Conservation (phyloP, 352 stramenopile species). For the Phytopythium aichiense region DNA sequence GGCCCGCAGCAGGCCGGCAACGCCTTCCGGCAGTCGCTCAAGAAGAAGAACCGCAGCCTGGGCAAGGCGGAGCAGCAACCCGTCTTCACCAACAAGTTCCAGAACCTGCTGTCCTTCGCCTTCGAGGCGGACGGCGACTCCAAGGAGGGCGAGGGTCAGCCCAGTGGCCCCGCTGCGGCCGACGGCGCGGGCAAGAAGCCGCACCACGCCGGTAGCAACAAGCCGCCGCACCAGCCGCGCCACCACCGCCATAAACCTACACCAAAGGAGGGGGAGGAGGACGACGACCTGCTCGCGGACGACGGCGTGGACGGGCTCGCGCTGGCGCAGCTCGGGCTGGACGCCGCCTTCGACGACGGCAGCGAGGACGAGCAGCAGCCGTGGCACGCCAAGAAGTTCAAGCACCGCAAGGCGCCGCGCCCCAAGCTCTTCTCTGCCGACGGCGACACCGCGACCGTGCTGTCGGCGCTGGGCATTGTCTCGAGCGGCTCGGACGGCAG, state of each 20-base stretch:
- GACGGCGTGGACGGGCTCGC: slow-evolving; percentile 27
- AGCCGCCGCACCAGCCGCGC: slow-evolving; percentile 3
- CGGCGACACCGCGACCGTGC: slow-evolving; percentile 25
- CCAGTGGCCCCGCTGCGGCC: too few species aligned
- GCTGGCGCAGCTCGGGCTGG: slow-evolving; percentile 49
- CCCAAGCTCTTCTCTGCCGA: slow-evolving; percentile 29
- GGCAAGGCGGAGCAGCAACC: slow-evolving; percentile 17
- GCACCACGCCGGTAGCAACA: too few species aligned
- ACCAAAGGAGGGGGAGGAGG: slow-evolving; percentile 8
- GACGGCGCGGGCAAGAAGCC: too few species aligned
- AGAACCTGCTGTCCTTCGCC: slow-evolving; percentile 76
- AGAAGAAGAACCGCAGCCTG: slow-evolving; percentile 16
- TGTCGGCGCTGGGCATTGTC: slow-evolving; percentile 28
- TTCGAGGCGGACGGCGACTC: slow-evolving; percentile 32
- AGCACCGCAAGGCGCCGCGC: slow-evolving; percentile 34
- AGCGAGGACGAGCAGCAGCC: slow-evolving; percentile 19
- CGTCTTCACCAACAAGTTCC: slow-evolving; percentile 83
- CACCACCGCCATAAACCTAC: slow-evolving; percentile 1
- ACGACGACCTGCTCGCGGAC: slow-evolving; percentile 7
- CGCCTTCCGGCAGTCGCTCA: slow-evolving; percentile 12
- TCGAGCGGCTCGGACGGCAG: slow-evolving; percentile 8
- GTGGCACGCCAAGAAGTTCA: slow-evolving; percentile 33
- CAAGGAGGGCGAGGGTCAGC: too few species aligned
- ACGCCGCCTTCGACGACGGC: slow-evolving; percentile 9
- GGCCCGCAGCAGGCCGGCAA: slow-evolving; percentile 2